A percentile compares a stretch with the other conserved stretches of the same genome.
These are phyloP conservation scores for Pseudogymnoascus sp. DNA, from an alignment of 2,329 filamentous ascomycete genomes.

Conservation along the genomic window DNA sequence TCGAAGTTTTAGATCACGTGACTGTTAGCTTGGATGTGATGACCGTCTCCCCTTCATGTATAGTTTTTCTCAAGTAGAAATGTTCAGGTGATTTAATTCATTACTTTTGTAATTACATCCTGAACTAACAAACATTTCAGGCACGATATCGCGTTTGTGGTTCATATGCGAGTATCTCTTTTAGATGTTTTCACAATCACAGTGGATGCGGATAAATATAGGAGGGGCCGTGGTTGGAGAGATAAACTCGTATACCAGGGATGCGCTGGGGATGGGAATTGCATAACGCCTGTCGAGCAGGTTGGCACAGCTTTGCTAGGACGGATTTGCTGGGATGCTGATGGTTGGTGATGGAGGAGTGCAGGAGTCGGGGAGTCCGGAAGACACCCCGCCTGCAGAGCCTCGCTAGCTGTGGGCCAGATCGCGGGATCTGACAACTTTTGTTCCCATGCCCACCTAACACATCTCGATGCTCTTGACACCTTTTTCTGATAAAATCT, in stretches of 20 bases:
- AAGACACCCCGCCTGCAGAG: background rate
- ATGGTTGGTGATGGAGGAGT: background rate
- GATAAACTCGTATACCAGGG: too few relatives aligned
- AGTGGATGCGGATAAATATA: background rate
- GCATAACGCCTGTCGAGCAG: background rate
- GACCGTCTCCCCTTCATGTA: background rate
- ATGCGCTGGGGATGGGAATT: too few relatives aligned
- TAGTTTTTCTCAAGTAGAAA: background rate
- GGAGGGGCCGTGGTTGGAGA: background rate
- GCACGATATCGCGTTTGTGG: background rate
- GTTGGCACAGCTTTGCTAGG: background rate
- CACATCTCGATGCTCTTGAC: background rate
- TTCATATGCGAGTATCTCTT: slow-evolving; percentile 1
- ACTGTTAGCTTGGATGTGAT: background rate
- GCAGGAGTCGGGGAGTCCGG: background rate
- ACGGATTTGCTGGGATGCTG: background rate
- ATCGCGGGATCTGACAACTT: background rate
- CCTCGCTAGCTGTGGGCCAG: background rate
- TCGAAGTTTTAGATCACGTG: background rate
- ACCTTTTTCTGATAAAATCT: background rate
- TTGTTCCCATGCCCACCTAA: background rate
- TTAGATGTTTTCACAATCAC: background rate
- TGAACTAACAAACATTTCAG: background rate
- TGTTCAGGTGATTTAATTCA: background rate
- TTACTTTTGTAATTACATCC: background rate